Conservation (phyloP, 164 flowering plant genomes). For the Hamamelis virginiana region DNA sequence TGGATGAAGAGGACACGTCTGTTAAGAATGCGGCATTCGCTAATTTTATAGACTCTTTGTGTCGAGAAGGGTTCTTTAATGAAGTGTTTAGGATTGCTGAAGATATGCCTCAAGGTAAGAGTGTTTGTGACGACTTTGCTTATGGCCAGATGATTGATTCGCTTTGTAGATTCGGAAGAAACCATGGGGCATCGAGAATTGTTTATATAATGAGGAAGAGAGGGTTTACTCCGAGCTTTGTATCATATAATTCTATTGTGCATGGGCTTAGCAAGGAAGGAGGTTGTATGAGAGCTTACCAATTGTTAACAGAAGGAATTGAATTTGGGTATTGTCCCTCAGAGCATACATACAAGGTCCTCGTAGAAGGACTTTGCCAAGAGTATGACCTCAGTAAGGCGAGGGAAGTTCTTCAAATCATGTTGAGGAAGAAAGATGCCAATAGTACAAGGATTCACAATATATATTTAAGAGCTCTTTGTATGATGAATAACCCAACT, state of each 20-base stretch:
- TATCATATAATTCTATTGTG: slow-evolving; percentile 68
- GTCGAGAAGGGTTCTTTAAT: slow-evolving; percentile 66
- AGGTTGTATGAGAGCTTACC: slow-evolving; percentile 84
- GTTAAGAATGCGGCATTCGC: slow-evolving; percentile 72
- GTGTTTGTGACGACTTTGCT: slow-evolving; percentile 60
- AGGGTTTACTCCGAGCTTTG: slow-evolving; percentile 57
- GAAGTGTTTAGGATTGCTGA: slow-evolving; percentile 79
- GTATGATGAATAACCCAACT: slow-evolving; percentile 54
- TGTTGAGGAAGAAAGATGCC: slow-evolving; percentile 49
- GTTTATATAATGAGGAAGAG: slow-evolving; percentile 81
- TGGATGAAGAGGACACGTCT: slow-evolving; percentile 33
- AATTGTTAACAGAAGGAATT: slow-evolving; percentile 72
- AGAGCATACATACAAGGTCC: slow-evolving; percentile 62
- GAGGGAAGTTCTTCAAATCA: slow-evolving; percentile 46
- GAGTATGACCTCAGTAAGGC: slow-evolving; percentile 63
- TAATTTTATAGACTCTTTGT: slow-evolving; percentile 66
- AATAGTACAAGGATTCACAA: slow-evolving; percentile 70
- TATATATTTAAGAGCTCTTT: slow-evolving; percentile 79
- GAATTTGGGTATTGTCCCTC: slow-evolving; percentile 64
- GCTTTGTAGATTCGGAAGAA: slow-evolving; percentile 58
- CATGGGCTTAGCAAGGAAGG: slow-evolving; percentile 81
- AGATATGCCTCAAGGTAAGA: slow-evolving; percentile 76
- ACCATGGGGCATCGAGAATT: slow-evolving; percentile 90
- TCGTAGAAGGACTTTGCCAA: slow-evolving; percentile 69
- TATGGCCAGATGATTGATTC: slow-evolving; percentile 87